Evolutionary conservation across 208 protist genomes (phyloP), one percentile per base, ranked within the genome.

Genomic region (Angomonas ambiguus): DNA sequence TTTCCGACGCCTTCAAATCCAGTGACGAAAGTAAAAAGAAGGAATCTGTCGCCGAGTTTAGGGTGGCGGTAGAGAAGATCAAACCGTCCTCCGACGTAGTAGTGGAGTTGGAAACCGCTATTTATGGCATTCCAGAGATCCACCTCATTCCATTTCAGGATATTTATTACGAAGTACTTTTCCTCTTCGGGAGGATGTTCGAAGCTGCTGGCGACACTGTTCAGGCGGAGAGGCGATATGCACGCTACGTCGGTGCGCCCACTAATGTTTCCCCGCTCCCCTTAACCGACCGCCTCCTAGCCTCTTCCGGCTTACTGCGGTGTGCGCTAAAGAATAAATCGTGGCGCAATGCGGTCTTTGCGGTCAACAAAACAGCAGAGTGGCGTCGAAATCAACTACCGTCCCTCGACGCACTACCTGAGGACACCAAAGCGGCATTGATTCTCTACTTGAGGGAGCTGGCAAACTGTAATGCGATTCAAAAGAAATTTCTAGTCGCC

Each of bases 401-500:
- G 18, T 27, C 18, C 45, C 18, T 8, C 45, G 16, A 4, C 45
- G 45, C 10, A 8, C 20, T 20, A 8, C 5, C 18, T n/a, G 34
- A 20, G 20, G 34, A 18, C 25, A 24, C 49, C 16, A 16, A 38
- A 25, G 61, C 65, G 16, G 74, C 87, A 1, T 66, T 88, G 13
- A 68, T 88, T 5, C 68, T 71, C n/a, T 92, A 81, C 49, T 58
- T 94, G 51, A 51, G 67, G 10, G 80, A 76, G 51, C 88, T 93
- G 75, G 91, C 91, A 6, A 63, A 76, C n/a, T 80, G 97, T 30
- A 67, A 93, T 25, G 89, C 49, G 30, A 24, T 55, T n/a, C 65
- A 72, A 2, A 28, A 74, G 3, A 57, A 48, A 27, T 98, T 97
- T 73, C 28, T 92, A 5, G 94, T 98, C 34, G 93, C 96, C 18